Conservation (phyloP, 805 yeast species). For the Blastobotrys attinorum region DNA sequence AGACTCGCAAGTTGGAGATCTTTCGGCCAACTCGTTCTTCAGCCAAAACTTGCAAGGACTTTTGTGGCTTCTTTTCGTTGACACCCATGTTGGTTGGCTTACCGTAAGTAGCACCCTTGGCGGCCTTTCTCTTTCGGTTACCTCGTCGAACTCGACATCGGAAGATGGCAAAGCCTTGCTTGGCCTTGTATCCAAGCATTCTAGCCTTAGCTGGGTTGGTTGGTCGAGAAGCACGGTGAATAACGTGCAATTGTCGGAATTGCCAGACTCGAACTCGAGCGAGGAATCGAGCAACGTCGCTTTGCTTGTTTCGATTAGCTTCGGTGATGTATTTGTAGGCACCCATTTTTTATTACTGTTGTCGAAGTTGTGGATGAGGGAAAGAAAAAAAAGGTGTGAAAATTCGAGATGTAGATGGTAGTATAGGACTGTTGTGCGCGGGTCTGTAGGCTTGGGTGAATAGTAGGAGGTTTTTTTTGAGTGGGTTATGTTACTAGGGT, state of each 20-base stretch:
- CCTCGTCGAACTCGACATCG: constrained; percentile 99
- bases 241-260: constrained; percentile 97
- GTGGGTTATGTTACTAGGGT: too few relatives aligned
- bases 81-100: constrained; percentile 99
- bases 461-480: too few relatives aligned
- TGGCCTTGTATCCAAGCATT: constrained; percentile 99
- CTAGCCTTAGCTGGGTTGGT: constrained; percentile 99
- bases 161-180: constrained; percentile 98
- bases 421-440: neutral
- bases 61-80: constrained; percentile 98
- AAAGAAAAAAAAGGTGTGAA: neutral
- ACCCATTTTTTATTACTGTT: constrained; percentile 53
- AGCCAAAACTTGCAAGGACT: constrained; percentile 95
- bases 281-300: constrained; percentile 98
- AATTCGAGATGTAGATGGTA: neutral
- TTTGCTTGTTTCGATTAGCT: constrained; percentile 99
- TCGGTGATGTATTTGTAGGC: constrained; percentile 99
- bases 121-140: constrained; percentile 99
- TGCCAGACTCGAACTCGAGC: constrained; percentile 99
- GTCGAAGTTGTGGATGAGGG: constrained; percentile 4
- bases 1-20: constrained; percentile 97
- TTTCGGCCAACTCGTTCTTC: constrained; percentile 99
- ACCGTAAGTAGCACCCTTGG: constrained; percentile 99
- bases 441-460: too few relatives aligned
- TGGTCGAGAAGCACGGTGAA: constrained; percentile 98